A percentile compares a stretch with the other conserved stretches of the same genome.
Conservation (phyloP, 2,329 filamentous ascomycete genomes). For the Sphaerulina populicola region DNA sequence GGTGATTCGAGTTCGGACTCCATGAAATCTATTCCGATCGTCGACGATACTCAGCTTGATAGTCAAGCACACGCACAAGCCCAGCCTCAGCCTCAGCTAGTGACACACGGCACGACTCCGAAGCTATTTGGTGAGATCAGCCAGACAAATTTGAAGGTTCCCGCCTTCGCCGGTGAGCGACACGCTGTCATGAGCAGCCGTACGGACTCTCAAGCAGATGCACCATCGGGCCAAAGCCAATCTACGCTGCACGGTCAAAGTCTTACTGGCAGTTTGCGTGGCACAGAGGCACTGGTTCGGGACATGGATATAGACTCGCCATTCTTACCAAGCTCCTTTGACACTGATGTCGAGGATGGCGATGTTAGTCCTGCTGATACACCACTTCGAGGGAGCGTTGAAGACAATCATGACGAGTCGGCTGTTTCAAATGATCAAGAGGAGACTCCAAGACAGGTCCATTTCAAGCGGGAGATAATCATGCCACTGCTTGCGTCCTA, state of each 20-base stretch:
- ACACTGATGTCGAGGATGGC: constrained; percentile 32
- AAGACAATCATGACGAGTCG: not conserved
- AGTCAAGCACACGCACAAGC: constrained; percentile 7
- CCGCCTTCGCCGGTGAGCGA: constrained; percentile 26
- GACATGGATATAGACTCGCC: constrained; percentile 44
- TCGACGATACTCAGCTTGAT: constrained; percentile 14
- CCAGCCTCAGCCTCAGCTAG: constrained; percentile 7
- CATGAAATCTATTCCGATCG: constrained; percentile 30
- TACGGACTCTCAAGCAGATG: not conserved
- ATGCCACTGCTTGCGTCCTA: constrained; percentile 39
- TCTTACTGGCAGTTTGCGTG: constrained; percentile 35
- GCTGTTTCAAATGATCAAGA: constrained; percentile 10
- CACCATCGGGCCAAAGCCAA: not conserved
- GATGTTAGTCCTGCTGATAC: constrained; percentile 25
- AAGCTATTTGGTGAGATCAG: constrained; percentile 57
- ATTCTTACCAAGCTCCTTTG: constrained; percentile 32
- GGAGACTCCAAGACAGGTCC: constrained; percentile 13
- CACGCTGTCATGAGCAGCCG: not conserved
- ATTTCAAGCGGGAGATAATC: constrained; percentile 39
- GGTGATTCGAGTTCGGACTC: constrained; percentile 34
- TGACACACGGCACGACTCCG: constrained; percentile 13
- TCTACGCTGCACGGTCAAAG: not conserved
- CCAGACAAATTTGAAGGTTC: constrained; percentile 47
- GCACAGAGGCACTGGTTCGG: constrained; percentile 42
- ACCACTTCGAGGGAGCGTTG: constrained; percentile 9